Conservation (phyloP, 2,329 filamentous ascomycete genomes). For the Mycocentrospora acerina region DNA sequence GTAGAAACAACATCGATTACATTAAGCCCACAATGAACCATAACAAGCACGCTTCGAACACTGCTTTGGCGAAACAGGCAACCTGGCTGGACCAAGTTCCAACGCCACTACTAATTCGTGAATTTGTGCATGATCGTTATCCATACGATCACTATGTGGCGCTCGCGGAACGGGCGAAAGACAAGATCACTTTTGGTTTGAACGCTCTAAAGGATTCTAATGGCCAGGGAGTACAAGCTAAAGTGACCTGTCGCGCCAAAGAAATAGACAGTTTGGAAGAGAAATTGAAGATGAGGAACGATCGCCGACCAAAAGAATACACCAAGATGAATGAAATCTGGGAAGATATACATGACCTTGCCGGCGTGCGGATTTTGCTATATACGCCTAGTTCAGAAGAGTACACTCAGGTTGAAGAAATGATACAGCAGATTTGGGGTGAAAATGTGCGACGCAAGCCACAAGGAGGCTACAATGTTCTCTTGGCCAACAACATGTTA, state of each 20-base stretch:
- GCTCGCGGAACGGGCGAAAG: slow-evolving; percentile 3
- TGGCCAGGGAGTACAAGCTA: slow-evolving; percentile 1
- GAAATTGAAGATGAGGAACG: slow-evolving; percentile 6
- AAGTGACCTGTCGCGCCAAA: slow-evolving; percentile 6
- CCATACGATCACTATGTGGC: background rate
- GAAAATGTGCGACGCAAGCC: background rate
- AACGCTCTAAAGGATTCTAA: background rate
- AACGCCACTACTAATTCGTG: too few species aligned
- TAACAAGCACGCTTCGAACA: too few species aligned
- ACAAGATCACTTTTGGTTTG: slow-evolving; percentile 2
- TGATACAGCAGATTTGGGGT: slow-evolving; percentile 4
- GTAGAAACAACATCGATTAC: too few species aligned
- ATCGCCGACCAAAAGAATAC: background rate
- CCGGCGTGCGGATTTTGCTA: slow-evolving; percentile 9
- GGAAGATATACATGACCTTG: slow-evolving; percentile 8
- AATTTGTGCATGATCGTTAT: background rate
- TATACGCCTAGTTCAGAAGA: slow-evolving; percentile 6
- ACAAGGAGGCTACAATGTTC: too few species aligned
- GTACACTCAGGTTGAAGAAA: slow-evolving; percentile 1
- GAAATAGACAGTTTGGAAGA: slow-evolving; percentile 3
- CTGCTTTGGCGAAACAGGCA: too few species aligned
- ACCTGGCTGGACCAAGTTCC: too few species aligned
- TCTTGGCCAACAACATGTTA: too few species aligned
- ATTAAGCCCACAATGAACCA: too few species aligned
- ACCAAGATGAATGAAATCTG: slow-evolving; percentile 1